These are phyloP conservation scores for Gonium pectorale DNA, from an alignment of 139 green algal genomes.

Conservation along the genomic window DNA sequence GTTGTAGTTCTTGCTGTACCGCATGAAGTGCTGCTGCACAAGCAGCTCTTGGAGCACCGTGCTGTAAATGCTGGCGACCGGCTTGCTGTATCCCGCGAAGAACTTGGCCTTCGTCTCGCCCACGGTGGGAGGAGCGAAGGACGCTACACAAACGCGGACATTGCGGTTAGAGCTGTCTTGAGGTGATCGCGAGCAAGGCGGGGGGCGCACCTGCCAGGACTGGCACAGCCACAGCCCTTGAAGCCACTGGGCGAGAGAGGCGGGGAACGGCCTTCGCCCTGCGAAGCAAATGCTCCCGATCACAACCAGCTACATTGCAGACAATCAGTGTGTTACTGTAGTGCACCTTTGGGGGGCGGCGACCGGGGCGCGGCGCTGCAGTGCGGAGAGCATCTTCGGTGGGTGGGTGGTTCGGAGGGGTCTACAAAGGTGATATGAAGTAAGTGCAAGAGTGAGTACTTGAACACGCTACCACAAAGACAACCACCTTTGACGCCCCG, in stretches of 20 bases:
- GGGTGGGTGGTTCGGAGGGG: neutral
- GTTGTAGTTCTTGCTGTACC: slow-evolving; percentile 89
- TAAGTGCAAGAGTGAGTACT: no score
- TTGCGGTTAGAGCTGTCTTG: no score
- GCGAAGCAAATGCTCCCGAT: neutral
- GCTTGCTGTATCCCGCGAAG: slow-evolving; percentile 68
- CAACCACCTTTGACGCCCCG: no score
- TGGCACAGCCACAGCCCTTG: neutral
- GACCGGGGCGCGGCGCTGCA: slow-evolving; percentile 8
- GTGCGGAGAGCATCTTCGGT: slow-evolving; percentile 14
- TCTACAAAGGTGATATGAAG: neutral
- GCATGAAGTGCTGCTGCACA: slow-evolving; percentile 93
- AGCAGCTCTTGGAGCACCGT: slow-evolving; percentile 92
- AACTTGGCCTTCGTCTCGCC: slow-evolving; percentile 79
- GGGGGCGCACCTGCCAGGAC: slow-evolving; percentile 15
- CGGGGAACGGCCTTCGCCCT: slow-evolving; percentile 18
- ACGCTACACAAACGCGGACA: neutral
- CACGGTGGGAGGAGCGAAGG: slow-evolving; percentile 67
- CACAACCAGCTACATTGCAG: no score
- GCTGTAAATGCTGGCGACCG: slow-evolving; percentile 88
- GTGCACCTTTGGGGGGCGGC: neutral
- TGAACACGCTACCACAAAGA: no score
- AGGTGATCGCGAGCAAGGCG: no score
- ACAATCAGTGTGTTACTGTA: neutral
- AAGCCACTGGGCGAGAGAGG: neutral